phyloP scores from a whole-genome alignment of 1,139 yeast genomes.

The Saccharomycopsis phalli region DNA sequence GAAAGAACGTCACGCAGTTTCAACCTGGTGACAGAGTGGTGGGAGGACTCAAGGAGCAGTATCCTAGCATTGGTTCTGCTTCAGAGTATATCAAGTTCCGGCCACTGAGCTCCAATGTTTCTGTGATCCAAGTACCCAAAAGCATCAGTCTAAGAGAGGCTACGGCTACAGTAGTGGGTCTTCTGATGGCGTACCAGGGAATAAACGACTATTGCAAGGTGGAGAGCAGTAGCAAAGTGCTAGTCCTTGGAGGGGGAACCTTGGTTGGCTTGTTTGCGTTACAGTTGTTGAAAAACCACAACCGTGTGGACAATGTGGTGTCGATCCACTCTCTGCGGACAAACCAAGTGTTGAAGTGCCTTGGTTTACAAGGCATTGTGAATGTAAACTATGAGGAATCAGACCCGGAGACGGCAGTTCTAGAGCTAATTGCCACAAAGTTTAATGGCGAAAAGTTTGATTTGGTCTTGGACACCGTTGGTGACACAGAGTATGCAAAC shows the following conservation, averaged over 20 bases:
- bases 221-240: slow-evolving; percentile 29
- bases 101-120: slow-evolving; percentile 25
- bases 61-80: slow-evolving; percentile 32
- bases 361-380: not conserved
- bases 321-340: slow-evolving; percentile 29
- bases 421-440: slow-evolving; percentile 28
- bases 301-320: slow-evolving; percentile 30
- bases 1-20: slow-evolving; percentile 24
- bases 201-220: slow-evolving; percentile 22
- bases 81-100: slow-evolving; percentile 30
- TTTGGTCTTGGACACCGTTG: slow-evolving; percentile 40
- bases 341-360: slow-evolving; percentile 2
- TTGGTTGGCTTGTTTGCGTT: slow-evolving; percentile 43
- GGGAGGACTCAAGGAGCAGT: not conserved
- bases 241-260: slow-evolving; percentile 52
- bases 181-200: slow-evolving; percentile 38
- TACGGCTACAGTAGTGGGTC: slow-evolving; percentile 24
- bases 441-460: slow-evolving; percentile 33
- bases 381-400: slow-evolving; percentile 14
- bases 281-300: slow-evolving; percentile 28
- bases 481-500: slow-evolving; percentile 33
- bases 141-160: slow-evolving; percentile 38
- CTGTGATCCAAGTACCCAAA: slow-evolving; percentile 33
- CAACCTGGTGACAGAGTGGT: slow-evolving; percentile 8
- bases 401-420: slow-evolving; percentile 23